Evolutionary conservation across 352 stramenopile species (phyloP), one percentile per base, ranked within the genome.

Genomic region (Aphanomyces stellatus): DNA sequence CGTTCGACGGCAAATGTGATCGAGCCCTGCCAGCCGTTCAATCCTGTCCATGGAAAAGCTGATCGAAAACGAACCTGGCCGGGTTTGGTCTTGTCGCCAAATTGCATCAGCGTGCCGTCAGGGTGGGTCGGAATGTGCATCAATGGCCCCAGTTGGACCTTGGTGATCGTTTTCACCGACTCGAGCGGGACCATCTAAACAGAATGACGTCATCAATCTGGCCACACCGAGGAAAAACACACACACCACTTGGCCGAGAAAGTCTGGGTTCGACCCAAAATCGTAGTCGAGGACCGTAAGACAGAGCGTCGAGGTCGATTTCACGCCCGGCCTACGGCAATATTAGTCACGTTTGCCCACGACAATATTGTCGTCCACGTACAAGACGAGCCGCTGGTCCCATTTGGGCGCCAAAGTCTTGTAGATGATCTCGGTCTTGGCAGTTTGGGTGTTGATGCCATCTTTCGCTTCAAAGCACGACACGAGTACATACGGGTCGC

Each of bases 261-360:
- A 64, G 55, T 64, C 55, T 4, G 55, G 55, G 27, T 28, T 64
- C 55, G 55, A 64, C 17, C 55, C 55, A 51, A 64, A 64, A 31
- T 64, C 55, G 40, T 64, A 64, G 55, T 64, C 55, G 55, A 64
- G 17, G 40, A 64, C 55, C 4, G 55, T 64, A 17, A 64, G 37
- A 35, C 55, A 64, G 15, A 64, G 35, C 25, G 37, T 51, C 10
- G 55, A 19, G 13, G 24, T 28, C 2, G 22, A 35, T n/a, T 30
- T 46, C n/a, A 64, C 37, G 34, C 22, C 33, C 1, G 55, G 55
- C 24, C 51, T 60, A n/a, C 5, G 7, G 49, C 33, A 10, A 25
- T 53, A 10, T 10, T 13, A 37, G 25, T 33, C 7, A 37, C 3
- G 24, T 1, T 57, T 5, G 11, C 10, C 24, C 51, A 34, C 11